These are phyloP conservation scores for Cubamyces lactineus DNA, from an alignment of 768 basidiomycete species.

Conservation along the genomic window DNA sequence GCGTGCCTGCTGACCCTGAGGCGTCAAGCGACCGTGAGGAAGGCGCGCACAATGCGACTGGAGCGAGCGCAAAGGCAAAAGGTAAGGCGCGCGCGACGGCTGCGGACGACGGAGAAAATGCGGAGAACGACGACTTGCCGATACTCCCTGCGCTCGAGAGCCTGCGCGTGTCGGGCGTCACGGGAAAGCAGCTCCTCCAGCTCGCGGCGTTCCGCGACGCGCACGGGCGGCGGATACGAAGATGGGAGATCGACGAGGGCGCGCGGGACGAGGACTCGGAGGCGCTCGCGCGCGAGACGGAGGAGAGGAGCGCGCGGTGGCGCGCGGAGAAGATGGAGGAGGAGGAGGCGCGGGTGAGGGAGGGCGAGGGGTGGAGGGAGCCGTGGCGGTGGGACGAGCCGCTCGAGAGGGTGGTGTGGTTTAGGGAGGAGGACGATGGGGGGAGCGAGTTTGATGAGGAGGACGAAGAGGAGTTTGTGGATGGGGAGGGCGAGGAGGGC, in stretches of 20 bases:
- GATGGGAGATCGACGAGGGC: constrained; percentile 28
- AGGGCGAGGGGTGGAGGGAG: background rate
- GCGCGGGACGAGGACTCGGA: constrained; percentile 26
- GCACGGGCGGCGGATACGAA: constrained; percentile 18
- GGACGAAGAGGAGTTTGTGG: constrained; percentile 23
- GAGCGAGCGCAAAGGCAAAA: constrained; percentile 4
- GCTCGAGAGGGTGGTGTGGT: constrained; percentile 28
- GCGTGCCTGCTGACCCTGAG: background rate
- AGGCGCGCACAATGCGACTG: background rate
- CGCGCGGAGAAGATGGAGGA: background rate
- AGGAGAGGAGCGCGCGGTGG: constrained; percentile 9
- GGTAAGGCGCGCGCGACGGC: constrained; percentile 7
- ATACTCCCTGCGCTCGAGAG: constrained; percentile 28
- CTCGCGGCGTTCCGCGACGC: constrained; percentile 21
- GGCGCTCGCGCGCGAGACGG: constrained; percentile 14
- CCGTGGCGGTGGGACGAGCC: constrained; percentile 25
- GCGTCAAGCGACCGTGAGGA: background rate
- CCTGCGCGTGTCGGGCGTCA: constrained; percentile 24
- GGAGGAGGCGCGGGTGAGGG: constrained; percentile 4
- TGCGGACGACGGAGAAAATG: background rate
- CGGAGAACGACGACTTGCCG: background rate
- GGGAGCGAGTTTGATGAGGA: constrained; percentile 24
- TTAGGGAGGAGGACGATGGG: constrained; percentile 28
- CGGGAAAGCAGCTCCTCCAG: constrained; percentile 19
- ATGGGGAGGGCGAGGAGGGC: constrained; percentile 19